Conservation (phyloP, 176 grass and related monocot genomes). For the Olyra latifolia region DNA sequence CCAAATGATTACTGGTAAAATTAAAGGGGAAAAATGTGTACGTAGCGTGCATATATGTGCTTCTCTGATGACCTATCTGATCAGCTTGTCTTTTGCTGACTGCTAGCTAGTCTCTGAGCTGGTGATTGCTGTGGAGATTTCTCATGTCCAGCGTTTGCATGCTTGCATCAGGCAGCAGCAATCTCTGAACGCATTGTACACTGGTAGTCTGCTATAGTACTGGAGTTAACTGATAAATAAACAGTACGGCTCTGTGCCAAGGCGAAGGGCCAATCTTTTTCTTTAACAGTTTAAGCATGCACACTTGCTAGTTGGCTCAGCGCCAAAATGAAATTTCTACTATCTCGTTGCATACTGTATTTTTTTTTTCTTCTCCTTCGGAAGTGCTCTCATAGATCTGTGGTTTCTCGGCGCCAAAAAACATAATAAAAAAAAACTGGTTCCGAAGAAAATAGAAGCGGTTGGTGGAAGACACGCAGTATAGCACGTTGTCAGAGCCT, state of each 20-base stretch:
- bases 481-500: neutral
- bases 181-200: neutral
- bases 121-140: neutral
- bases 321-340: neutral
- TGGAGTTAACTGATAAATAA: no score
- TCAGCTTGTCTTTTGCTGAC: neutral
- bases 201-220: neutral
- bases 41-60: neutral
- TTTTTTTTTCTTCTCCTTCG: neutral
- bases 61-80: neutral
- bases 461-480: neutral
- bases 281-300: neutral
- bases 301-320: neutral
- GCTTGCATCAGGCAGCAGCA: conserved; percentile 1
- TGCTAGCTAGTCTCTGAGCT: neutral
- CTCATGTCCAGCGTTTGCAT: neutral
- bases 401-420: neutral
- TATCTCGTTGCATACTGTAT: neutral
- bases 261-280: neutral
- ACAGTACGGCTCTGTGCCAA: neutral
- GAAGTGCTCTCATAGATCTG: neutral
- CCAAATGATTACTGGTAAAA: neutral
- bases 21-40: neutral
- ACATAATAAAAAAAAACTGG: neutral
- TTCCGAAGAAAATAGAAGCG: neutral